Conservation (phyloP, 2,329 filamentous ascomycete genomes). For the Monosporascus sp. region DNA sequence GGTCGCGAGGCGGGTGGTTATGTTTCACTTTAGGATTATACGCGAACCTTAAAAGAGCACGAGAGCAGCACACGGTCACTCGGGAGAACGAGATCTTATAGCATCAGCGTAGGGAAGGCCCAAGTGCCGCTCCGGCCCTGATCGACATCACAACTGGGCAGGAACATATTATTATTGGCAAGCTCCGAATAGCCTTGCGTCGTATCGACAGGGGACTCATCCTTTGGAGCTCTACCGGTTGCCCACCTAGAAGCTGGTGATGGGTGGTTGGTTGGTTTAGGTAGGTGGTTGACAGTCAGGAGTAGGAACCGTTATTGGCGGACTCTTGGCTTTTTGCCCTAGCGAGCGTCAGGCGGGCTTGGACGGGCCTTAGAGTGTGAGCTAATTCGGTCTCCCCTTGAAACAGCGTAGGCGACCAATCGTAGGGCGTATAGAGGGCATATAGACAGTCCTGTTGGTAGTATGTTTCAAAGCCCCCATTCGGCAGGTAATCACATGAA, state of each 20-base stretch:
- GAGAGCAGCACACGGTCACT: no score
- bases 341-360: neutral
- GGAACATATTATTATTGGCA: no score
- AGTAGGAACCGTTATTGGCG: neutral
- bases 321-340: neutral
- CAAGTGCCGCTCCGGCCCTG: no score
- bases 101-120: no score
- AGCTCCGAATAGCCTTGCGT: no score
- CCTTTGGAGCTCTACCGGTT: neutral
- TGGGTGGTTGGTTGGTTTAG: neutral
- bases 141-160: no score
- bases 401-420: constrained; percentile 15
- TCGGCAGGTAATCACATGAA: neutral
- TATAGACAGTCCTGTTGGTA: neutral
- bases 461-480: neutral
- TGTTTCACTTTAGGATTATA: no score
- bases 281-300: neutral
- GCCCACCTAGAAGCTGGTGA: neutral
- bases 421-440: constrained; percentile 2
- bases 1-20: no score
- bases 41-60: no score
- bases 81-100: no score
- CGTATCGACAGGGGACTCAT: neutral
- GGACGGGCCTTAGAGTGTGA: neutral
- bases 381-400: constrained; percentile 11